phyloP scores from a whole-genome alignment of 2,329 filamentous ascomycete species.

The Sporothrix brasiliensis region DNA sequence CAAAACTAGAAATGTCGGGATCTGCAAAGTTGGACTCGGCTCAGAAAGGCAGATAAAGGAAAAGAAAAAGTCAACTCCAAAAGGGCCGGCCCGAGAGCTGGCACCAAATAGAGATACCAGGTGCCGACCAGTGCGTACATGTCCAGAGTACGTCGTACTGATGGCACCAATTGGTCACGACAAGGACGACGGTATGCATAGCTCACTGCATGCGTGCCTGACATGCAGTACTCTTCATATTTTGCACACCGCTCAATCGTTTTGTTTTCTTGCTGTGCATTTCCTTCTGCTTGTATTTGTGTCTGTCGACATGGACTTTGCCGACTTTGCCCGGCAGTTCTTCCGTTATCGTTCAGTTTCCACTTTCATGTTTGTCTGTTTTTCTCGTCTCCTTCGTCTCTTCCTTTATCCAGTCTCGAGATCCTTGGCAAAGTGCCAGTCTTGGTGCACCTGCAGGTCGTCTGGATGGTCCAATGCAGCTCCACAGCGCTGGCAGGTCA shows the following conservation, averaged over 20 bases:
- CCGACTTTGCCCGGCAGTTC: not conserved
- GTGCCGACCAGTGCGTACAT: too few relatives aligned
- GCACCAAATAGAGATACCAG: not conserved
- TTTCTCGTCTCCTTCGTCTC: conserved; percentile 49
- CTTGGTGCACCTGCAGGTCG: conserved; percentile 73
- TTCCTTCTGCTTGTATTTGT: not conserved
- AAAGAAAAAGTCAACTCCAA: not conserved
- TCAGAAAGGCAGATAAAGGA: not conserved
- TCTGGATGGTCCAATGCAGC: conserved; percentile 60
- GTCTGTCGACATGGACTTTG: not conserved
- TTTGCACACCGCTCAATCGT: conserved; percentile 22
- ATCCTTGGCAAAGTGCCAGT: conserved; percentile 94
- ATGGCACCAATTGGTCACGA: not conserved
- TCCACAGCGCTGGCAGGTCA: conserved; percentile 66
- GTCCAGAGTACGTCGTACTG: too few relatives aligned
- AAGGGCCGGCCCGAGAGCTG: conserved; percentile 6
- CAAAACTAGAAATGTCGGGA: not conserved
- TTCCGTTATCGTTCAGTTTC: not conserved
- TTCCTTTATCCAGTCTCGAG: conserved; percentile 62
- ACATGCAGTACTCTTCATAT: not conserved
- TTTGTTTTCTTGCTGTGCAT: not conserved
- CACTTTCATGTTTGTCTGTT: not conserved
- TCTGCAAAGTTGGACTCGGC: not conserved
- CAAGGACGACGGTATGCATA: not conserved
- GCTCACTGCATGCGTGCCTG: conserved; percentile 23